phyloP scores from a whole-genome alignment of 2,329 filamentous ascomycete species.

The Simplicillium aogashimaense region DNA sequence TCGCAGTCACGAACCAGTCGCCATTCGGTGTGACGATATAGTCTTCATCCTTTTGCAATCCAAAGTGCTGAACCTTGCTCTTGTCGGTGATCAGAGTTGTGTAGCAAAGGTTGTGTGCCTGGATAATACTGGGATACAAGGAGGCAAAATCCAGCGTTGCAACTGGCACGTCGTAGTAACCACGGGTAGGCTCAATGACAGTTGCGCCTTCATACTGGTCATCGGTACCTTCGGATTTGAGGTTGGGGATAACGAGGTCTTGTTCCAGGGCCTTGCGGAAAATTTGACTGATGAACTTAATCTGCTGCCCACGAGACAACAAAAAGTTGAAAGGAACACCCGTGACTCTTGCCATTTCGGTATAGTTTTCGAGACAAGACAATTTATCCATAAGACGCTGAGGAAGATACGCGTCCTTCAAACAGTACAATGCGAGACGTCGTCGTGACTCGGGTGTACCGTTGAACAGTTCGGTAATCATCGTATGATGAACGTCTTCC shows the following conservation, averaged over 20 bases:
- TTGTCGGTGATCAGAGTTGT: constrained; percentile 77
- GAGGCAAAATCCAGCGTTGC: constrained; percentile 98
- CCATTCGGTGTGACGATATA: constrained; percentile 95
- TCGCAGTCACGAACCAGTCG: constrained; percentile 82
- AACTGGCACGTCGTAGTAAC: constrained; percentile 90
- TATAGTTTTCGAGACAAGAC: constrained; percentile 97
- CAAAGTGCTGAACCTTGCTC: constrained; percentile 62
- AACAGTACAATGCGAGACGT: constrained; percentile 85
- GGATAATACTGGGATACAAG: constrained; percentile 96
- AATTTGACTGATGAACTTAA: constrained; percentile 95
- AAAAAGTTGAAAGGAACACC: constrained; percentile 96
- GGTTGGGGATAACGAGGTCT: constrained; percentile 86
- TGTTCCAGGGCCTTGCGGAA: constrained; percentile 93
- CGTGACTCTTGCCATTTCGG: constrained; percentile 98
- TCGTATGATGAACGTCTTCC: constrained; percentile 96
- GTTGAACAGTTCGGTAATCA: constrained; percentile 98
- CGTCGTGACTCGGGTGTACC: constrained; percentile 88
- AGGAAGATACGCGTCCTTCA: constrained; percentile 95
- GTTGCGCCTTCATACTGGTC: constrained; percentile 97
- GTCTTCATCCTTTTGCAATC: constrained; percentile 78
- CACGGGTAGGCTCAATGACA: constrained; percentile 88
- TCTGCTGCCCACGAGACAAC: constrained; percentile 84
- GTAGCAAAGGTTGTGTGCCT: constrained; percentile 97
- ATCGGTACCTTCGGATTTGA: constrained; percentile 58
- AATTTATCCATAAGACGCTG: constrained; percentile 94